A percentile compares a stretch with the other conserved stretches of the same genome.
Evolutionary conservation across 106 monocot species (phyloP).

Genomic region (Dendrobium chrysotoxum): DNA sequence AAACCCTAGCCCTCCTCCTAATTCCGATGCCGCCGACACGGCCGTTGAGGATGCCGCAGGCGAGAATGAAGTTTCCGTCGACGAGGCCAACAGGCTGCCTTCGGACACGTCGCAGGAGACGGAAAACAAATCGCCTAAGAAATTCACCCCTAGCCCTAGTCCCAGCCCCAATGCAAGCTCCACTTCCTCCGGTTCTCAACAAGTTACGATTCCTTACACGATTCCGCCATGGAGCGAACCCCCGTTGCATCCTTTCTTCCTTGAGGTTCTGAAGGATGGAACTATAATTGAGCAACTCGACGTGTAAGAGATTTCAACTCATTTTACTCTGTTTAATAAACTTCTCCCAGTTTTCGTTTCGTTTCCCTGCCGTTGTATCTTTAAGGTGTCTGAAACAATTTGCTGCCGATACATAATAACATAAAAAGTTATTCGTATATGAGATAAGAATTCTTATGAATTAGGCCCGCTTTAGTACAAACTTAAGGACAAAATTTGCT

Average conservation of each 20-base stretch:
- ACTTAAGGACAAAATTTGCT: no score
- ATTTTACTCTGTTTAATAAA: background rate
- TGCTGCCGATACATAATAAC: background rate
- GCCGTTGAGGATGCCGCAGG: background rate
- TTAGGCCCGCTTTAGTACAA: background rate
- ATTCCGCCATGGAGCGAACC: constrained; percentile 78
- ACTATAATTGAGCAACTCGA: constrained; percentile 71
- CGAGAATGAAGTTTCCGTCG: background rate
- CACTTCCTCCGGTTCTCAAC: background rate
- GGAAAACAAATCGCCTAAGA: background rate
- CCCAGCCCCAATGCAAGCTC: background rate
- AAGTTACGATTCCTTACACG: constrained; percentile 37
- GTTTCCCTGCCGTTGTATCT: background rate
- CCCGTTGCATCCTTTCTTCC: constrained; percentile 56
- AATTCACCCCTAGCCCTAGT: background rate
- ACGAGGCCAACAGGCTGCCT: background rate
- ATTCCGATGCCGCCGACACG: background rate
- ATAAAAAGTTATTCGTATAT: background rate
- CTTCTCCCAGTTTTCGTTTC: background rate
- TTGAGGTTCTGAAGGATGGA: constrained; percentile 89
- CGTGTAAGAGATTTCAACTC: constrained; percentile 32
- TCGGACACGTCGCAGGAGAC: background rate
- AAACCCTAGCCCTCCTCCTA: background rate
- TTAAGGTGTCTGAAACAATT: background rate
- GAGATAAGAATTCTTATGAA: background rate